These are phyloP conservation scores for Neurospora tetraspora DNA, from an alignment of 495 filamentous ascomycete genomes.

Conservation along the genomic window DNA sequence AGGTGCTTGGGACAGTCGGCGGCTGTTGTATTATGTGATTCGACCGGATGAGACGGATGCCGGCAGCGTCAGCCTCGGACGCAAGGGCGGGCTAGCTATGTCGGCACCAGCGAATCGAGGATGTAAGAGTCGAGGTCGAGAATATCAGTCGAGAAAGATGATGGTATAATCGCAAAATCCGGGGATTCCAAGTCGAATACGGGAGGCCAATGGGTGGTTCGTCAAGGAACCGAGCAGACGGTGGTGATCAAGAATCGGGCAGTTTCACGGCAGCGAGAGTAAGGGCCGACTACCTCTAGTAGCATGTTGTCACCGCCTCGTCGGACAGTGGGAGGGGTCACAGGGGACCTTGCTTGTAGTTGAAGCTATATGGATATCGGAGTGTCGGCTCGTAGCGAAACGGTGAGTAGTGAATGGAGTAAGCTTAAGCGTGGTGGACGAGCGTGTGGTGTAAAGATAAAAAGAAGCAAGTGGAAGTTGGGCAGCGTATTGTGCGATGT, in stretches of 20 bases:
- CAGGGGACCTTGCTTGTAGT: background rate
- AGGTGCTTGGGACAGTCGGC: background rate
- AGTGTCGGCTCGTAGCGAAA: background rate
- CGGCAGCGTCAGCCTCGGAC: background rate
- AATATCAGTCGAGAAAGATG: background rate
- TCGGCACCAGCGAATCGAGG: background rate
- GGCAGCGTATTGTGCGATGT: background rate
- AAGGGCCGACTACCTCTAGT: slow-evolving; percentile 11
- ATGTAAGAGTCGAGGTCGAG: background rate
- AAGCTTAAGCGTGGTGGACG: background rate
- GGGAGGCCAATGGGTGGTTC: slow-evolving; percentile 1
- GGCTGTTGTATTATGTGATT: background rate
- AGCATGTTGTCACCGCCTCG: slow-evolving; percentile 23
- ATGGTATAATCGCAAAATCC: background rate
- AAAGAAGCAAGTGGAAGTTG: background rate
- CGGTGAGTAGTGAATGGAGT: background rate
- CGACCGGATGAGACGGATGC: background rate
- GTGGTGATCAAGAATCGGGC: slow-evolving; percentile 2
- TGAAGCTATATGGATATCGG: background rate
- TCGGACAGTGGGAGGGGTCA: slow-evolving; percentile 5
- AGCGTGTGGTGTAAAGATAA: background rate
- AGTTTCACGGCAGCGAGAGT: slow-evolving; percentile 8
- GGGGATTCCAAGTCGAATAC: background rate
- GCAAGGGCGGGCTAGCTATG: background rate
- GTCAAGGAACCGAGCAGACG: background rate